phyloP scores from a whole-genome alignment of 495 filamentous ascomycete genomes.

The Pseudoneurospora amorphoporcata region DNA sequence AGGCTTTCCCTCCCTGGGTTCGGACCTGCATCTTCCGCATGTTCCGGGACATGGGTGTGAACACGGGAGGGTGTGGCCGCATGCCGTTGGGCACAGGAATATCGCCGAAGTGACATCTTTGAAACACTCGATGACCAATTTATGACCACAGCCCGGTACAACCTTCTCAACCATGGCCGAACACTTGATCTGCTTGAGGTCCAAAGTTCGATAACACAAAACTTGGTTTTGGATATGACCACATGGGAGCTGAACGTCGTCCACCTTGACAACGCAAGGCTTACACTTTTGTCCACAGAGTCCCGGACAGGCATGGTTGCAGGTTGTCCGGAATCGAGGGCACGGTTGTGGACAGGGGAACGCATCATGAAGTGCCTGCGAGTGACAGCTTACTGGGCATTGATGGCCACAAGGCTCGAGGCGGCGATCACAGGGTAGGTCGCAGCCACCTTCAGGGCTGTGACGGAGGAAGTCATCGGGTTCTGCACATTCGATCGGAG shows the following conservation, averaged over 20 bases:
- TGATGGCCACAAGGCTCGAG: constrained; percentile 59
- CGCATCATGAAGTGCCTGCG: constrained; percentile 50
- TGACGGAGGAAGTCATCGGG: constrained; percentile 53
- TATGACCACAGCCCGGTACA: constrained; percentile 47
- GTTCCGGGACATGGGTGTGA: constrained; percentile 48
- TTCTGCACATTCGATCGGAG: constrained; percentile 41
- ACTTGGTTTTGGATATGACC: constrained; percentile 42
- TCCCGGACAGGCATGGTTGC: constrained; percentile 51
- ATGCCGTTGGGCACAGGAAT: constrained; percentile 39
- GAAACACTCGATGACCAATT: constrained; percentile 39
- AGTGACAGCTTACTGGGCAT: constrained; percentile 63
- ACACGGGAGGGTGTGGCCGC: constrained; percentile 40
- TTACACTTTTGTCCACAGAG: constrained; percentile 45
- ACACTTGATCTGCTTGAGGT: constrained; percentile 19
- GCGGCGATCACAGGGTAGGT: constrained; percentile 46
- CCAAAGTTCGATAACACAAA: constrained; percentile 36
- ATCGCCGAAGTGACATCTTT: constrained; percentile 23
- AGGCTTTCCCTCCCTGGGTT: constrained; percentile 11
- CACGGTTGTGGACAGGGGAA: constrained; percentile 55
- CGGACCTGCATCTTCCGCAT: constrained; percentile 42
- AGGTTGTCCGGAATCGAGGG: constrained; percentile 41
- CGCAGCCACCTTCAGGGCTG: constrained; percentile 66
- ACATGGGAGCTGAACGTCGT: constrained; percentile 41
- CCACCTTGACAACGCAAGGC: constrained; percentile 5
- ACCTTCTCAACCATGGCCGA: constrained; percentile 24